phyloP scores from a whole-genome alignment of 495 filamentous ascomycete species.

The Penicillium daleae region DNA sequence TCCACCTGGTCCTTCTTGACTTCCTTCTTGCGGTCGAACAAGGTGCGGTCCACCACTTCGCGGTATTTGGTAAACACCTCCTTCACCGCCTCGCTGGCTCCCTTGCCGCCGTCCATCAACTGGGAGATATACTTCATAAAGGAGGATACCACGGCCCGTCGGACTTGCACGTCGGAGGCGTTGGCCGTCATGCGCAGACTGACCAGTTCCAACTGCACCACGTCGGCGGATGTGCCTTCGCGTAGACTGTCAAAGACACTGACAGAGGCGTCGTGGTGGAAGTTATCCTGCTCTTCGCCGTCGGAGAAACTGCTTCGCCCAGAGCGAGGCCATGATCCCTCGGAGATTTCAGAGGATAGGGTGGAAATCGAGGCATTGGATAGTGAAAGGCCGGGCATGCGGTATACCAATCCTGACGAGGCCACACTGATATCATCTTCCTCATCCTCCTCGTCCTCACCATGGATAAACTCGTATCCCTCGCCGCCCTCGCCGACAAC shows the following conservation, averaged over 20 bases:
- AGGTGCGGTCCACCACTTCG: slow-evolving; percentile 58
- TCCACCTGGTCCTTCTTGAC: slow-evolving; percentile 80
- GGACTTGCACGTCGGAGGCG: slow-evolving; percentile 84
- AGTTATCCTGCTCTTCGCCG: slow-evolving; percentile 64
- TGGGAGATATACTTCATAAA: slow-evolving; percentile 82
- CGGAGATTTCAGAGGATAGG: slow-evolving; percentile 56
- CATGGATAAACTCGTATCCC: slow-evolving; percentile 53
- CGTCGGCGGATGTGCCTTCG: slow-evolving; percentile 74
- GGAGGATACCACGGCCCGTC: slow-evolving; percentile 79
- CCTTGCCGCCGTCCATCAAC: slow-evolving; percentile 63
- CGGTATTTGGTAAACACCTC: slow-evolving; percentile 60
- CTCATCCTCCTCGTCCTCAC: slow-evolving; percentile 56
- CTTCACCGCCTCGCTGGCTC: slow-evolving; percentile 67
- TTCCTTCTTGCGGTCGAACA: slow-evolving; percentile 61
- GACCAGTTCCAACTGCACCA: slow-evolving; percentile 87
- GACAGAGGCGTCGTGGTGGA: slow-evolving; percentile 84
- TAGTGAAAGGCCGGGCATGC: slow-evolving; percentile 64
- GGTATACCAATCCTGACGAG: slow-evolving; percentile 70
- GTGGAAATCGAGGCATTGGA: slow-evolving; percentile 82
- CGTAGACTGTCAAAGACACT: slow-evolving; percentile 83
- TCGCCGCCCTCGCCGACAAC: slow-evolving; percentile 51
- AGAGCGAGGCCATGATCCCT: slow-evolving; percentile 52
- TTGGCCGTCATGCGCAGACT: slow-evolving; percentile 86
- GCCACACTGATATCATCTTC: slow-evolving; percentile 46
- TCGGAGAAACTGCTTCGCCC: slow-evolving; percentile 61